Evolutionary conservation across 129 eudicot species (phyloP), one percentile per base, ranked within the genome.

Genomic region (Artemisia annua): DNA sequence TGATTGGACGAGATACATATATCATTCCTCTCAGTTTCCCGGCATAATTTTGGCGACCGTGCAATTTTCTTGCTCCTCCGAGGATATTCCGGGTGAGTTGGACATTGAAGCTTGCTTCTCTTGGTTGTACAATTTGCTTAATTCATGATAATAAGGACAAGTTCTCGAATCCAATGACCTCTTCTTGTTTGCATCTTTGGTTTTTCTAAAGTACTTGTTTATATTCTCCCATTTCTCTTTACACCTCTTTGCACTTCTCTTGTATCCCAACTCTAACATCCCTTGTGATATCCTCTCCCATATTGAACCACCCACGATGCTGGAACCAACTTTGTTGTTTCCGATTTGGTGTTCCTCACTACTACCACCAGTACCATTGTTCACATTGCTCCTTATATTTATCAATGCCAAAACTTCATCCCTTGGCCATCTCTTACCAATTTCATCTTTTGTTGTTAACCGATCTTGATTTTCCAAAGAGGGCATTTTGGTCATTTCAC

Each of bases 211-310:
- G 50, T 91, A 91, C 80, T 91, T 91, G 83, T 91, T 91, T 71
- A 91, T 91, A 72, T 91, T 91, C 79, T 91, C 97, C 97, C 97
- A 91, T 72, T 88, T 91, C 90, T 91, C 97, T 56, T 91, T 91
- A 77, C 97, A 91, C 74, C 97, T 91, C 64, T 88, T 91, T 35
- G 97, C 90, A 81, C 89, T 88, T 73, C 97, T 91, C 43, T 72
- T 72, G 80, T 84, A 91, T 11, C 97, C 97, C 68, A 91, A 22
- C 54, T 88, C 92, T 66, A 76, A 6, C 97, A 91, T 91, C 74
- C 83, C 88, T 55, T 80, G 83, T 57, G 97, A 88, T 22, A 88
- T 91, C 79, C 85, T 85, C 78, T 91, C 97, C 97, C 96, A 92
- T 17, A 92, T 65, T 4, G 96, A 87, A 51, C 96, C 39, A 49